phyloP scores from a whole-genome alignment of 2,329 filamentous ascomycete genomes.

The Fusarium brachygibbosum region DNA sequence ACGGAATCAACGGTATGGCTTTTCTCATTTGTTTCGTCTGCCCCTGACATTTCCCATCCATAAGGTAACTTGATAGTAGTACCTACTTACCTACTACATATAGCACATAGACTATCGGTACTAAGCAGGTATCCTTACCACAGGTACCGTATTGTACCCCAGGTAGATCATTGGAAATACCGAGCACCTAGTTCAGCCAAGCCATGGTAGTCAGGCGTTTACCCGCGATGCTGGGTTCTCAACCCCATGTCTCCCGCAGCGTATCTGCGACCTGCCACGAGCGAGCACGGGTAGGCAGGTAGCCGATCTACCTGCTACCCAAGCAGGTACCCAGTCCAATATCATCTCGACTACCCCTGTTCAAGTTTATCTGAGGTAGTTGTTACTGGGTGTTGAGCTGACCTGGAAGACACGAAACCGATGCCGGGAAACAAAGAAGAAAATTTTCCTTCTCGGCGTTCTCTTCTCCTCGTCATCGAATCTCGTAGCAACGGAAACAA shows the following conservation, averaged over 20 bases:
- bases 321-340: conserved; percentile 5
- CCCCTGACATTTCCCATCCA: conserved; percentile 5
- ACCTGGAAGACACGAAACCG: conserved; percentile 1
- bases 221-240: conserved; percentile 26
- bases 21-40: conserved; percentile 14
- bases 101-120: neutral
- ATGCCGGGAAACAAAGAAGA: conserved; percentile 8
- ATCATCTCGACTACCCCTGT: conserved; percentile 18
- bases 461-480: conserved; percentile 8
- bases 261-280: conserved; percentile 33
- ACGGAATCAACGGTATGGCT: conserved; percentile 22
- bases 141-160: neutral
- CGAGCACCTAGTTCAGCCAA: conserved; percentile 11
- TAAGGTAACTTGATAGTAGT: conserved; percentile 5
- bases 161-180: conserved; percentile 1
- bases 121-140: neutral
- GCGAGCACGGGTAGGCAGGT: conserved; percentile 24
- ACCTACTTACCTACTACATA: neutral
- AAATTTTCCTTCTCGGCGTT: neutral
- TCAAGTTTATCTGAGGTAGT: conserved; percentile 18
- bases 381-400: neutral
- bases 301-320: conserved; percentile 22
- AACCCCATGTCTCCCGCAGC: conserved; percentile 14
- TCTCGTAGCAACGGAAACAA: neutral
- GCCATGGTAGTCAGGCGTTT: conserved; percentile 5